phyloP scores from a whole-genome alignment of 176 grass and related monocot genomes.

The Avena atlantica region DNA sequence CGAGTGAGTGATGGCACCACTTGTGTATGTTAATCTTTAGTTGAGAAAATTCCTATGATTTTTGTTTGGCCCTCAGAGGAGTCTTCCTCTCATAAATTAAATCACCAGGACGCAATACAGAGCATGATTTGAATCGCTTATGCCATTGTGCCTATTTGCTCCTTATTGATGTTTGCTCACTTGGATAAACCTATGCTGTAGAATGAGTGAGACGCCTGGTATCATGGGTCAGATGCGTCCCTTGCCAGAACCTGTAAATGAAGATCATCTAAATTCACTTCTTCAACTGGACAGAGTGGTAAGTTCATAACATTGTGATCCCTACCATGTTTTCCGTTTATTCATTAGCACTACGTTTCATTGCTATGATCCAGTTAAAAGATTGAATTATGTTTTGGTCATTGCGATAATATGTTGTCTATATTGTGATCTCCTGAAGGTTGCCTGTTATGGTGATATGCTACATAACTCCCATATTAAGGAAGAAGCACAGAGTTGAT shows the following conservation, averaged over 20 bases:
- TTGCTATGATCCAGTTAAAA: background rate
- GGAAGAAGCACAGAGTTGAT: constrained; percentile 55
- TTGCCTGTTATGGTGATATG: constrained; percentile 40
- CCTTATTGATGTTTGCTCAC: constrained; percentile 16
- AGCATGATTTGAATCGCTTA: background rate
- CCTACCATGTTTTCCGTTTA: background rate
- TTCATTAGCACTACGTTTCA: background rate
- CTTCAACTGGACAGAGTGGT: constrained; percentile 67
- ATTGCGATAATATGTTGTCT: background rate
- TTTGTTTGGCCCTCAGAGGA: background rate
- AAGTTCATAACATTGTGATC: constrained; percentile 32
- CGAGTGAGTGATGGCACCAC: constrained; percentile 22
- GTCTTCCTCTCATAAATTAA: background rate
- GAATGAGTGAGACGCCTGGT: constrained; percentile 64
- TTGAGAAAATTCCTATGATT: background rate
- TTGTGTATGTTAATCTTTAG: constrained; percentile 10
- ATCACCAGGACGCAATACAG: background rate
- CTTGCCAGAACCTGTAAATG: constrained; percentile 58
- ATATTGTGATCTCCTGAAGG: constrained; percentile 39
- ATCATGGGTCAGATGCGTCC: constrained; percentile 80
- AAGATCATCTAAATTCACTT: constrained; percentile 62
- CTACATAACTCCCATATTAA: constrained; percentile 38
- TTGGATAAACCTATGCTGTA: constrained; percentile 35
- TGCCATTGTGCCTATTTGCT: constrained; percentile 17
- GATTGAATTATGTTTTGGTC: background rate